These are phyloP conservation scores for Simplicillium aogashimaense DNA, from an alignment of 2,329 filamentous ascomycete species.

Conservation along the genomic window DNA sequence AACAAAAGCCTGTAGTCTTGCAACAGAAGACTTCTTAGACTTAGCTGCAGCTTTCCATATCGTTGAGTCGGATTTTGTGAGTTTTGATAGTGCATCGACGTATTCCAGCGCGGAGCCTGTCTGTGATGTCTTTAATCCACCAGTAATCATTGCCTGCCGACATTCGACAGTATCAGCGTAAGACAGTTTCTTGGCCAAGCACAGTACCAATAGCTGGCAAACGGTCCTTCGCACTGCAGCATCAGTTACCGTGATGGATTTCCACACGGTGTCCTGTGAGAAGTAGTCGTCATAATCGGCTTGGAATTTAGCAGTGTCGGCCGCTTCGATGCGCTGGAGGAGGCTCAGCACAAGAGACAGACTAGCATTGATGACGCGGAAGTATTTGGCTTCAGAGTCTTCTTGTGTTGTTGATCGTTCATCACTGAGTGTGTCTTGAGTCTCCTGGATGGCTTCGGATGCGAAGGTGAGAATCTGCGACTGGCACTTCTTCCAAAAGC, in stretches of 20 bases:
- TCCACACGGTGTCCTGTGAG: conserved; percentile 56
- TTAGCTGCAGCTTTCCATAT: conserved; percentile 57
- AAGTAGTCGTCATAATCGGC: conserved; percentile 58
- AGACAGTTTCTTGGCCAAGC: conserved; percentile 37
- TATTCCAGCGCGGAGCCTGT: conserved; percentile 64
- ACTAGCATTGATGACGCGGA: conserved; percentile 55
- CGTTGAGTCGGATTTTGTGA: conserved; percentile 56
- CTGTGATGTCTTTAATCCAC: conserved; percentile 65
- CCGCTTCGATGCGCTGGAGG: conserved; percentile 33
- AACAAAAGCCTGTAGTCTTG: conserved; percentile 60
- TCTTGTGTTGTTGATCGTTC: conserved; percentile 75
- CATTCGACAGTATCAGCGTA: conserved; percentile 40
- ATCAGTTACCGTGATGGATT: conserved; percentile 54
- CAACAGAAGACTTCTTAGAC: conserved; percentile 42
- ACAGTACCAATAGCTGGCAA: conserved; percentile 39
- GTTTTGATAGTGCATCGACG: conserved; percentile 51
- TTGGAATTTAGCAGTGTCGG: conserved; percentile 50
- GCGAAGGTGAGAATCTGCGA: conserved; percentile 73
- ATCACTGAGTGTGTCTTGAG: conserved; percentile 74
- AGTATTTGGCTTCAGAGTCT: conserved; percentile 79
- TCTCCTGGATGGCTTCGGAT: conserved; percentile 71
- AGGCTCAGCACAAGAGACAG: conserved; percentile 46
- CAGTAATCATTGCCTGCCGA: conserved; percentile 54
- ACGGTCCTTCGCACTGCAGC: conserved; percentile 37
- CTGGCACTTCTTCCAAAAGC: conserved; percentile 77